These are phyloP conservation scores for Bisporella sp. DNA, from an alignment of 2,329 filamentous ascomycete genomes.

Conservation along the genomic window DNA sequence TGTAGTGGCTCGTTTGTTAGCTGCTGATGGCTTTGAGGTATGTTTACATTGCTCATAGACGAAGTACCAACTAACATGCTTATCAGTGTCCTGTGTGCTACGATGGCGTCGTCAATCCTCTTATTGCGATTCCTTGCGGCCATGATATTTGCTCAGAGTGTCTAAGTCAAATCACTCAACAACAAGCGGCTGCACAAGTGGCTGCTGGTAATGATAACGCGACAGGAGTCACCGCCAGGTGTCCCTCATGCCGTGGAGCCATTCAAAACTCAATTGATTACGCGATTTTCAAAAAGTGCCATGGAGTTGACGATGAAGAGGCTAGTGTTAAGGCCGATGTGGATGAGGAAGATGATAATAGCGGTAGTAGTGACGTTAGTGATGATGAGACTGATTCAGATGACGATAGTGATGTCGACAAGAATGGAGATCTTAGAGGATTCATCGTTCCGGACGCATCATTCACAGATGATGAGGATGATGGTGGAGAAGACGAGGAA, in stretches of 20 bases:
- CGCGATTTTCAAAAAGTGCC: constrained; percentile 63
- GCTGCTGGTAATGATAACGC: constrained; percentile 43
- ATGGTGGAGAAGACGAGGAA: constrained; percentile 26
- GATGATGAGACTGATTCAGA: constrained; percentile 29
- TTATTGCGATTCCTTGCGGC: constrained; percentile 76
- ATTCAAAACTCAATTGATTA: constrained; percentile 70
- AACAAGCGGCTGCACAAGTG: constrained; percentile 43
- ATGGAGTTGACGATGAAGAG: constrained; percentile 51
- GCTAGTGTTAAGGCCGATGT: constrained; percentile 10
- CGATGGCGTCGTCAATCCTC: constrained; percentile 66
- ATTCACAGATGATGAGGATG: constrained; percentile 13
- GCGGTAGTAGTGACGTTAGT: constrained; percentile 18
- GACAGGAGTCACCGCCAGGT: constrained; percentile 34
- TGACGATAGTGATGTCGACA: constrained; percentile 28
- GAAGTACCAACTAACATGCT: constrained; percentile 4
- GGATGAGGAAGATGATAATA: constrained; percentile 25
- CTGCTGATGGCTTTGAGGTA: constrained; percentile 40
- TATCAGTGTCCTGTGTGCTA: constrained; percentile 74
- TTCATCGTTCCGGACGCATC: constrained; percentile 47
- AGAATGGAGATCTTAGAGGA: constrained; percentile 38
- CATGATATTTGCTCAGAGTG: constrained; percentile 76
- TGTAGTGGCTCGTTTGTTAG: constrained; percentile 60
- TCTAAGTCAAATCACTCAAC: constrained; percentile 61
- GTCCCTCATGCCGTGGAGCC: constrained; percentile 66
- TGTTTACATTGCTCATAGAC: no score